These are phyloP conservation scores for Conidiobolus incongruus DNA, from an alignment of 371 early-diverging fungal species.

Conservation along the genomic window DNA sequence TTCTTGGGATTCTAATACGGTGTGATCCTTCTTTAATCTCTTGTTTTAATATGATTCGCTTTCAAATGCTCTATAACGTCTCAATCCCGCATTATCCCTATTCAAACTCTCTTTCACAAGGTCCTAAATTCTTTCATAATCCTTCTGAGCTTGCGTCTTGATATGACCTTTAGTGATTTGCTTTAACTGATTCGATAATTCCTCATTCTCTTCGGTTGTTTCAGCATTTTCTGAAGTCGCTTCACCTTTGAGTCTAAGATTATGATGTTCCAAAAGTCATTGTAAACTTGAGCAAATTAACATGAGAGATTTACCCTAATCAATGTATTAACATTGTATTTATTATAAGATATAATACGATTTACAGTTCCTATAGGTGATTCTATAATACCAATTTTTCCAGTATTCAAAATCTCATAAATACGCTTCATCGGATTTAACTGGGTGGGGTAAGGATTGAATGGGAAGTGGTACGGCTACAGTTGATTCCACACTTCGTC, in stretches of 20 bases:
- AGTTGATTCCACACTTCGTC: too few relatives aligned
- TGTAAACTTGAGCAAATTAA: conserved; percentile 59
- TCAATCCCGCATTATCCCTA: too few relatives aligned
- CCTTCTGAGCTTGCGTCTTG: too few relatives aligned
- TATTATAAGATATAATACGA: neutral
- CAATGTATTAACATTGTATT: neutral
- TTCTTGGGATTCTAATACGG: neutral
- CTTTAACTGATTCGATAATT: too few relatives aligned
- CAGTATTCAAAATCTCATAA: conserved; percentile 33
- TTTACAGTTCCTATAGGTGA: conserved; percentile 75
- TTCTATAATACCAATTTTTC: conserved; percentile 65
- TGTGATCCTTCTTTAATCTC: neutral
- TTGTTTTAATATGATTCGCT: too few relatives aligned
- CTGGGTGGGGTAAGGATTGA: conserved; percentile 68
- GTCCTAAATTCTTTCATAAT: too few relatives aligned
- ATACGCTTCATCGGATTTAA: conserved; percentile 52
- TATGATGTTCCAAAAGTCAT: conserved; percentile 3
- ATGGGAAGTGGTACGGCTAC: too few relatives aligned
- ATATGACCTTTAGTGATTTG: too few relatives aligned
- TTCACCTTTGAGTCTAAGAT: neutral
- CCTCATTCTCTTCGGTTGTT: too few relatives aligned
- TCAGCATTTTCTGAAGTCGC: too few relatives aligned
- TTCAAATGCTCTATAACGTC: too few relatives aligned
- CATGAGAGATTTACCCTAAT: conserved; percentile 16
- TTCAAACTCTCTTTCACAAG: too few relatives aligned